Evolutionary conservation across 169 alveolate species (phyloP).

Genomic region (Cryptosporidium meleagridis): DNA sequence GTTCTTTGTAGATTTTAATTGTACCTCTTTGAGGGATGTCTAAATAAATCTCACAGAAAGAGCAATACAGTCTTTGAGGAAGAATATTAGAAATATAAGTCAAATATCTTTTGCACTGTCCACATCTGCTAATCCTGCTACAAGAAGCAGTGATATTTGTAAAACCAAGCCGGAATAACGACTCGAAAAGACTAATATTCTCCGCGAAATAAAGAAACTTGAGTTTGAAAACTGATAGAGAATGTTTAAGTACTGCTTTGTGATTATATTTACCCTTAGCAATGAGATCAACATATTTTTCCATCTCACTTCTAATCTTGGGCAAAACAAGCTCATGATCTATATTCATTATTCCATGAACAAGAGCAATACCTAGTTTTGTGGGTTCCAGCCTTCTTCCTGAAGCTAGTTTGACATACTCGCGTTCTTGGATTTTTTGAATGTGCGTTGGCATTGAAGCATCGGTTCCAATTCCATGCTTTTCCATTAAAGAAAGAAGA

Average conservation of each 20-base stretch:
- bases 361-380: conserved; percentile 91
- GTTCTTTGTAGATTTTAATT: conserved; percentile 82
- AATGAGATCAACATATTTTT: conserved; percentile 88
- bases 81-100: conserved; percentile 75
- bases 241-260: conserved; percentile 85
- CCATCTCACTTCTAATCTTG: conserved; percentile 92
- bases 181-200: conserved; percentile 82
- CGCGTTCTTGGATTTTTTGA: conserved; percentile 96
- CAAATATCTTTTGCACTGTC: conserved; percentile 84
- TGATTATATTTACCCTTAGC: conserved; percentile 91
- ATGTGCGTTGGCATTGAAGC: conserved; percentile 99
- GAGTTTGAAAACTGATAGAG: conserved; percentile 86
- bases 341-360: conserved; percentile 90
- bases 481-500: conserved; percentile 94
- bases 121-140: conserved; percentile 82
- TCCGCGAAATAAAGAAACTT: conserved; percentile 85
- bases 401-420: conserved; percentile 90
- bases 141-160: conserved; percentile 79
- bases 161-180: conserved; percentile 79
- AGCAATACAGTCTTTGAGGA: conserved; percentile 82
- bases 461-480: conserved; percentile 97
- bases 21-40: conserved; percentile 84
- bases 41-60: conserved; percentile 81
- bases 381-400: conserved; percentile 94
- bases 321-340: conserved; percentile 93